phyloP scores from a whole-genome alignment of 2,329 filamentous ascomycete genomes.

The Colletotrichum karsti region DNA sequence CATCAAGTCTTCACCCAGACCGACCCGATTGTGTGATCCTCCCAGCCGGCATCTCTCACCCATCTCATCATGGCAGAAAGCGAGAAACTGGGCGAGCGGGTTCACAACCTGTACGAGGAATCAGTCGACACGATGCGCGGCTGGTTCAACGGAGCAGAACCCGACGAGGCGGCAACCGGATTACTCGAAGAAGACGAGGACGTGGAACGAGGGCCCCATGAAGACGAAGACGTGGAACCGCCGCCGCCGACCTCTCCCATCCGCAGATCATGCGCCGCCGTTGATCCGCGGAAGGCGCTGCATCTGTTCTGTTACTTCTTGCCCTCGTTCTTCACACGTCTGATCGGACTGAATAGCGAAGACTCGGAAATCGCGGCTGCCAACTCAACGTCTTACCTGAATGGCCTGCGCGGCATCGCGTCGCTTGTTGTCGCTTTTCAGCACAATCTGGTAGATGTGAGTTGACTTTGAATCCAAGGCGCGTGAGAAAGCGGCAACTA shows the following conservation, averaged over 20 bases:
- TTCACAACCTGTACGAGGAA: neutral
- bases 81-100: no score
- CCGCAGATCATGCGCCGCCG: neutral
- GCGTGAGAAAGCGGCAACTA: slow-evolving; percentile 36
- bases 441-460: slow-evolving; percentile 38
- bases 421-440: slow-evolving; percentile 57
- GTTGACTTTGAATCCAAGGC: no score
- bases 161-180: neutral
- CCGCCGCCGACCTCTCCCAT: neutral
- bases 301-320: neutral
- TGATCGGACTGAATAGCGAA: neutral
- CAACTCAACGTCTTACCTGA: slow-evolving; percentile 54
- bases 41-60: no score
- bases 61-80: no score
- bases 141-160: neutral
- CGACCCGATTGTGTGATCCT: no score
- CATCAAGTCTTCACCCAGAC: no score
- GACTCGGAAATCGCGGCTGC: neutral
- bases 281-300: neutral
- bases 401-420: slow-evolving; percentile 58
- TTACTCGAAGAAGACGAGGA: neutral
- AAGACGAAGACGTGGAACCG: neutral
- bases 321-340: neutral
- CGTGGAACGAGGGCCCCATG: no score
- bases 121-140: neutral